Evolutionary conservation across 108 stramenopile genomes (phyloP).

Genomic region (Aureococcus anophagefferens): DNA sequence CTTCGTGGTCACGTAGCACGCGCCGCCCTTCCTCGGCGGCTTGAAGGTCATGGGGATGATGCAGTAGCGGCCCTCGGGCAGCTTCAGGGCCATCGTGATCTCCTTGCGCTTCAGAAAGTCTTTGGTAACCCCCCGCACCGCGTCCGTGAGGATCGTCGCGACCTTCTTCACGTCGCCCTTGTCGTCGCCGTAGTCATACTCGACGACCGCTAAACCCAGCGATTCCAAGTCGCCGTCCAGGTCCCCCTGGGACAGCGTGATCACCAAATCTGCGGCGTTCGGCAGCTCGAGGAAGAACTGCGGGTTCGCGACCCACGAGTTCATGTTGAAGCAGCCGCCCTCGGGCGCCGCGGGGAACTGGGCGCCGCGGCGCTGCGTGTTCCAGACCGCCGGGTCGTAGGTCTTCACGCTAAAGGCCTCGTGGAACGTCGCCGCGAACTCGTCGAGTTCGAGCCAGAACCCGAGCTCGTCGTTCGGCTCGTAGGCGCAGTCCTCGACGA

Average conservation of each 20-base stretch:
- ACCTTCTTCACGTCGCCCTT: not conserved
- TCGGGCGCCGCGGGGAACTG: not conserved
- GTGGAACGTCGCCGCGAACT: slow-evolving; percentile 1
- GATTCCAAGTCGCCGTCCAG: not conserved
- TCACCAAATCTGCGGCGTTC: not conserved
- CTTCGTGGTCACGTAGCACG: not conserved
- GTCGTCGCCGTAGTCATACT: not conserved
- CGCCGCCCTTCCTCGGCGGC: not conserved
- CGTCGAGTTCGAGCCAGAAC: slow-evolving; percentile 10
- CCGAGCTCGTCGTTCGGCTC: not conserved
- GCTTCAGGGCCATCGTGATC: not conserved
- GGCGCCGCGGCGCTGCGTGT: not conserved
- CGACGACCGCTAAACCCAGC: not conserved
- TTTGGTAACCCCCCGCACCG: not conserved
- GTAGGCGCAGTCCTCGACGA: not conserved
- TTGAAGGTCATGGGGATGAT: not conserved
- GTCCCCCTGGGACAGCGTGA: slow-evolving; percentile 11
- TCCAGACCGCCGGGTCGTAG: slow-evolving; percentile 1
- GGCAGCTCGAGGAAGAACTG: slow-evolving; percentile 12
- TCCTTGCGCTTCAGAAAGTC: not conserved
- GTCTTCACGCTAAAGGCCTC: not conserved
- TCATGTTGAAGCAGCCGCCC: slow-evolving; percentile 9
- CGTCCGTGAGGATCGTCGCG: not conserved
- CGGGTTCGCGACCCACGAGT: slow-evolving; percentile 6
- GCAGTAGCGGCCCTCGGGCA: not conserved